Conservation (phyloP, 805 yeast species). For the Wickerhamiella hasegawae region DNA sequence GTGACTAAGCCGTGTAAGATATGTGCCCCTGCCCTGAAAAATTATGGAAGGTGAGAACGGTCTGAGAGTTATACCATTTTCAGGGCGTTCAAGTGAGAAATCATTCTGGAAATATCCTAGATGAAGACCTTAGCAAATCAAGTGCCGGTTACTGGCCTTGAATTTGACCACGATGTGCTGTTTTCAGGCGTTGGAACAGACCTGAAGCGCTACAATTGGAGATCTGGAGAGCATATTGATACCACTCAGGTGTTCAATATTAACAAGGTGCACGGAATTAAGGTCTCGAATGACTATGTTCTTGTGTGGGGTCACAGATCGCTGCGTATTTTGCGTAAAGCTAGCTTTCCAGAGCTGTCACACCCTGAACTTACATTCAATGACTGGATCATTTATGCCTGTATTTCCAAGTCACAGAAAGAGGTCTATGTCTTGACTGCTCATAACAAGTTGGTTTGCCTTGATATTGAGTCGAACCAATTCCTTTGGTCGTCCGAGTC, state of each 20-base stretch:
- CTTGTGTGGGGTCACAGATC: conserved; percentile 62
- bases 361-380: conserved; percentile 28
- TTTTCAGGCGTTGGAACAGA: conserved; percentile 61
- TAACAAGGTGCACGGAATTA: conserved; percentile 74
- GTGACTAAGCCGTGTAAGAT: too few species aligned
- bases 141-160: conserved; percentile 55
- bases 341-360: conserved; percentile 24
- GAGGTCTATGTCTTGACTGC: conserved; percentile 50
- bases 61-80: too few species aligned
- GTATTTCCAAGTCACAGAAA: conserved; percentile 28
- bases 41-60: too few species aligned
- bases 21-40: too few species aligned
- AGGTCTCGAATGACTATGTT: conserved; percentile 22
- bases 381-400: conserved; percentile 69
- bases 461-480: conserved; percentile 17
- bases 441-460: conserved; percentile 48
- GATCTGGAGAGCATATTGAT: conserved; percentile 24
- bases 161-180: conserved; percentile 26
- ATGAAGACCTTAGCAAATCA: conserved; percentile 6
- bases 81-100: too few species aligned
- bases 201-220: conserved; percentile 37
- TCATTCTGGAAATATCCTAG: too few species aligned
- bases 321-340: conserved; percentile 16
- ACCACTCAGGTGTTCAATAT: conserved; percentile 37
- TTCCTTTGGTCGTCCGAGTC: conserved; percentile 27